Evolutionary conservation across 352 stramenopile genomes (phyloP), one percentile per base, ranked within the genome.

Genomic region (Phytophthora melonis): DNA sequence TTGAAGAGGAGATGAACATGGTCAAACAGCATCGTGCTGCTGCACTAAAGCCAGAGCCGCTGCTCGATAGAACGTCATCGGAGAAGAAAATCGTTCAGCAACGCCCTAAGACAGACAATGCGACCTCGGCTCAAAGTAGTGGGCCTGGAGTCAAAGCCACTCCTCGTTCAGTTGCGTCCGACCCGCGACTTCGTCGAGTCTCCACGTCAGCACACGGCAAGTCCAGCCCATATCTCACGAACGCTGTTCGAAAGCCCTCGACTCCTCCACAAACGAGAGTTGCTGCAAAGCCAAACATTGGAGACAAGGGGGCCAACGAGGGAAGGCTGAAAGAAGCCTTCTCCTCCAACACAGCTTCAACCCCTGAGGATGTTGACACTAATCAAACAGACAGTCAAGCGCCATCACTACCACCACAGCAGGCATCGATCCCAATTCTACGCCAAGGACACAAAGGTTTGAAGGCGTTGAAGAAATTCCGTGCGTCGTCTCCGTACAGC

Each of bases 361-460:
- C 18, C 1, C 70, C 63, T 10, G 27, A 55, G 18, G 19, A 14
- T 4, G 34, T 49, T 21, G 16, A 14, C 32, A 77, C 60, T 27
- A 77, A 76, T 19, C 68, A 74, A 66, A 16, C 50, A 34, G 63
- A 71, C 30, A 75, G n/a, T n/a, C 55, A 58, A 1, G 36, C 45
- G 30, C 10, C 54, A 30, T 25, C 59, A 50, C 39, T 19, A 58
- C n/a, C 18, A 16, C 39, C 30, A 47, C 23, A 49, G 52, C 62
- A 70, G 49, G 21, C 52, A 19, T 21, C 52, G 65, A 70, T 81
- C 9, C 84, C 85, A 3, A 90, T 92, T 57, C 63, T 92, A 53
- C 83, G 80, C 9, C 85, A 91, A 65, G 83, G 85, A 49, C 80
- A 88, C 53, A 92, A 92, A 60, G 88, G 81, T 45, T 72, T 92